Percentiles rank a stretch among this genome's conserved stretches.
Conservation (phyloP, 371 early-diverging fungal species). For the Mortierella sp. region DNA sequence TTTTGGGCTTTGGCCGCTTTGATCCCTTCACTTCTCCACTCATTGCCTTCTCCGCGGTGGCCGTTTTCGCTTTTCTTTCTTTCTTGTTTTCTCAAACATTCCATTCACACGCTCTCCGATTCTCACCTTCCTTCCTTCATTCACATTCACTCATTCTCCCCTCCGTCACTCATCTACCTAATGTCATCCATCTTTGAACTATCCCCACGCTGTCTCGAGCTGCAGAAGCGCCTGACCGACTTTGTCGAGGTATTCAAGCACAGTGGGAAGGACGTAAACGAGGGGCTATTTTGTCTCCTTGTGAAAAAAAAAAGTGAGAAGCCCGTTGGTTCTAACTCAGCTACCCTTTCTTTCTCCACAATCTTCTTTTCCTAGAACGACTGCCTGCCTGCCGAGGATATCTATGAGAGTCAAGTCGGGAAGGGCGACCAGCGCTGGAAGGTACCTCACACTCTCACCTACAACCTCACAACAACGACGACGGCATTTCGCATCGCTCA, state of each 20-base stretch:
- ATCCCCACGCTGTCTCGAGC: constrained; percentile 77
- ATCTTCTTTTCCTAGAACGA: constrained; percentile 74
- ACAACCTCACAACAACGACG: background rate
- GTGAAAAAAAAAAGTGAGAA: background rate
- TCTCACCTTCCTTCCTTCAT: background rate
- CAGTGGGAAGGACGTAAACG: background rate
- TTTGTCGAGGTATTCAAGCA: constrained; percentile 79
- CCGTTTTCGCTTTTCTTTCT: background rate
- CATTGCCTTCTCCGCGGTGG: background rate
- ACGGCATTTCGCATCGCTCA: no score
- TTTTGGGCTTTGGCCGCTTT: constrained; percentile 1
- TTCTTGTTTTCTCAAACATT: background rate
- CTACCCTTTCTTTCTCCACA: background rate
- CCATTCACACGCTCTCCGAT: constrained; percentile 2
- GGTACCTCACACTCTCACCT: constrained; percentile 58
- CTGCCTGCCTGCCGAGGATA: constrained; percentile 94
- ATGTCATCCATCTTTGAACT: constrained; percentile 60
- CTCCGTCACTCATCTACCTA: no score
- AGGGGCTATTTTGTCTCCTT: background rate
- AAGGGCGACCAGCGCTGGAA: constrained; percentile 84
- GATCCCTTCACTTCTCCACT: background rate
- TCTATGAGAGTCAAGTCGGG: constrained; percentile 83
- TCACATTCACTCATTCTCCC: background rate
- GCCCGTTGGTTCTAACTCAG: background rate
- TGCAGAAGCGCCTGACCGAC: constrained; percentile 76